phyloP scores from a whole-genome alignment of 1,139 yeast species.

The Sugiyamaella pinicola region DNA sequence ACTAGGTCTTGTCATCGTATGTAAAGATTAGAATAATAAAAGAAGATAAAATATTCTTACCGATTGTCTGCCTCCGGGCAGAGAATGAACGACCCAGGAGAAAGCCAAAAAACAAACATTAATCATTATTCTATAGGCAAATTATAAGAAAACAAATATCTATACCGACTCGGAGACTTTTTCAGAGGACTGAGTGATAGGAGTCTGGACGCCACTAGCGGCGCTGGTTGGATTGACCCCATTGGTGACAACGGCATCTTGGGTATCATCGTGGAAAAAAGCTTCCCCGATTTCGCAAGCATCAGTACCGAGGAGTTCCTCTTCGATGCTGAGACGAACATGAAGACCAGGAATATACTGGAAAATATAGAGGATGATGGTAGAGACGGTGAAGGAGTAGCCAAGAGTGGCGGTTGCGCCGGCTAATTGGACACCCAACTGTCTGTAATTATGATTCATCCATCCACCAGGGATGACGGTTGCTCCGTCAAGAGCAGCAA shows the following conservation, averaged over 20 bases:
- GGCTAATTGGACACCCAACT: constrained; percentile 92
- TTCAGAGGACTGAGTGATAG: background rate
- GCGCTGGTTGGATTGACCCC: constrained; percentile 12
- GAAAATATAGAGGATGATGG: constrained; percentile 67
- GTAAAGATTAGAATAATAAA: constrained; percentile 1
- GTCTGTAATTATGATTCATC: constrained; percentile 86
- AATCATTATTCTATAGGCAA: background rate
- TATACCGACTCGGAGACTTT: constrained; percentile 6
- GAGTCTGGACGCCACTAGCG: background rate
- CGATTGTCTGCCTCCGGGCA: no score
- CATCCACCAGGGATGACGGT: constrained; percentile 78
- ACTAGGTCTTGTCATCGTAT: constrained; percentile 40
- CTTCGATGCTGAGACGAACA: constrained; percentile 84
- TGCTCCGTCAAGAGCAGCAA: constrained; percentile 68
- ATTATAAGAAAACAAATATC: background rate
- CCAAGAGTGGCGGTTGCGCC: constrained; percentile 72
- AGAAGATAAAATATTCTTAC: no score
- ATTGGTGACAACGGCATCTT: constrained; percentile 7
- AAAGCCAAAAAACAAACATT: background rate
- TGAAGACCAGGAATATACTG: constrained; percentile 81
- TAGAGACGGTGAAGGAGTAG: constrained; percentile 80
- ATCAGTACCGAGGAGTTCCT: constrained; percentile 88
- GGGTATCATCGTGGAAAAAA: constrained; percentile 38
- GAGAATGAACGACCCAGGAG: no score
- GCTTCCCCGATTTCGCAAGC: constrained; percentile 85